phyloP scores from a whole-genome alignment of 805 yeast genomes.

The Kodamaea sagamina region DNA sequence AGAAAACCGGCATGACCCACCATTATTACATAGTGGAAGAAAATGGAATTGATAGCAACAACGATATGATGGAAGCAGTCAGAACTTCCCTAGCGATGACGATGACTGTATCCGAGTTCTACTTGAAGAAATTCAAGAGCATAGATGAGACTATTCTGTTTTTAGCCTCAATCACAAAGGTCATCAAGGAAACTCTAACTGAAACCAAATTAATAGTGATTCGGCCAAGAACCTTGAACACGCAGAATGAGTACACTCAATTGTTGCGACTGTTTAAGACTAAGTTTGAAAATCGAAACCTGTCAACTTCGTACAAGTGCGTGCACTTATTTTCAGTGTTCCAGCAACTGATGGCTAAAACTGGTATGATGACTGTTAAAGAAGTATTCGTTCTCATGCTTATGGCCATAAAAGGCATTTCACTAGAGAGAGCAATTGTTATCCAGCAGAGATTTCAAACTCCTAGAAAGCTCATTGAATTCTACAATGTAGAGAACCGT shows the following conservation, averaged over 20 bases:
- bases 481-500: conserved; percentile 35
- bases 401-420: conserved; percentile 77
- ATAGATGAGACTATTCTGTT: conserved; percentile 74
- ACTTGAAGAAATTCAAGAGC: conserved; percentile 64
- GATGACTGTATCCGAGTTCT: conserved; percentile 64
- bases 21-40: conserved; percentile 83
- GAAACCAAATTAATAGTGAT: conserved; percentile 44
- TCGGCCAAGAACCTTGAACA: conserved; percentile 50
- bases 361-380: conserved; percentile 65
- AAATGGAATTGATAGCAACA: conserved; percentile 40
- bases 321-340: conserved; percentile 45
- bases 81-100: conserved; percentile 76
- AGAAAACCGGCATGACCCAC: conserved; percentile 64
- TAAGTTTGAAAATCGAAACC: conserved; percentile 40
- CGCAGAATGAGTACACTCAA: conserved; percentile 51
- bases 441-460: conserved; percentile 75
- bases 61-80: conserved; percentile 61
- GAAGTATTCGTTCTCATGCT: conserved; percentile 77
- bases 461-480: conserved; percentile 58
- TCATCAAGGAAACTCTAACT: conserved; percentile 41
- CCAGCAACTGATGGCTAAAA: conserved; percentile 68
- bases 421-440: conserved; percentile 79
- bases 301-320: conserved; percentile 32
- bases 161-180: conserved; percentile 50
- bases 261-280: conserved; percentile 44